Base-by-base conservation (phyloP, 2,329 filamentous ascomycete genomes). In the Leptographium radiaticola region DNA sequence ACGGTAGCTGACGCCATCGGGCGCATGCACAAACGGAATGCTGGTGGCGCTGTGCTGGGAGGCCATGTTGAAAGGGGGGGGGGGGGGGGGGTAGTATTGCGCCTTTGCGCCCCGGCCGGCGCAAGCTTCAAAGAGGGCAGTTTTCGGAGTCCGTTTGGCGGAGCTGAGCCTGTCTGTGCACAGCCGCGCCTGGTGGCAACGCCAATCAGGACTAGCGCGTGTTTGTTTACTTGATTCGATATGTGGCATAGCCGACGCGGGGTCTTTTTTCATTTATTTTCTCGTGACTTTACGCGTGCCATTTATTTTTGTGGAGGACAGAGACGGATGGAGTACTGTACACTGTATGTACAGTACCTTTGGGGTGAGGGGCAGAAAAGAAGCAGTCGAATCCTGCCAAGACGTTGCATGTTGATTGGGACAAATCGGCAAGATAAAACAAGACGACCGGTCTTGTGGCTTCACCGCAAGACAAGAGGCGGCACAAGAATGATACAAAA, bases 1-100 rank as follows among this genome's bases (percentile, higher is more conserved):
- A 55, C 78, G 80, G 65, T 82, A 83, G 51, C 73, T 71, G 16
- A 71, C 61, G 44, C 72, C 68, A 48, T 75, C 67, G 8, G 74
- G 74, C 42, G 67, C 68, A 60, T 80, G 73, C 46, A 68, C 66
- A 53, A 84, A 68, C 8, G 73, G 69, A 45, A 80, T 76, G 48
- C 72, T 73, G 6, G 72, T 71, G 34, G 65, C 46, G 53, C 64
- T 61, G 9, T 62, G 61, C 61, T 79, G 75, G 53, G 63, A 73
- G n/a, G 74, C 69, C 74, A 79, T 63, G 7, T 30, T 49, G 45
- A 33, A n/a, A n/a, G 10, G 3, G 30, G 16, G 16, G 15, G 6
- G 45, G 47, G 34, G 33, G 10, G 3, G 30, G 16, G 16, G 15
- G 6, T 25, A 25, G 25, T 25, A 25, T 25, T 25, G 25, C 25